Conservation (phyloP, 805 yeast genomes). For the Hyphopichia homilentoma region DNA sequence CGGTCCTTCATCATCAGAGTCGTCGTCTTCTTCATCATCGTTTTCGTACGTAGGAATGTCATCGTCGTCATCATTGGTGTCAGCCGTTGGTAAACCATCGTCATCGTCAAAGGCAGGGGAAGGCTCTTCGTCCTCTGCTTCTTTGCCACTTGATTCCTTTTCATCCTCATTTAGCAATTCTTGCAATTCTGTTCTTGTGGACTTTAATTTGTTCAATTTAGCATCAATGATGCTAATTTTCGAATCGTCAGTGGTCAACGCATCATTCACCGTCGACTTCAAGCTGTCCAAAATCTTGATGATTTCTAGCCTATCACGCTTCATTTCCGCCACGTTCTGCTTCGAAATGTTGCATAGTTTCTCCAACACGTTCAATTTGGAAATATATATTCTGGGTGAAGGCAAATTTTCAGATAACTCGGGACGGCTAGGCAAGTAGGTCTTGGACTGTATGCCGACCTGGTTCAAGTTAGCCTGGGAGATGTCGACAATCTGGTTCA, state of each 20-base stretch:
- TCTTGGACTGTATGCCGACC: constrained; percentile 34
- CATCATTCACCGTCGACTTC: constrained; percentile 19
- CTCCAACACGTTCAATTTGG: constrained; percentile 37
- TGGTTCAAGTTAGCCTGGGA: constrained; percentile 35
- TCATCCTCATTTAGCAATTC: constrained; percentile 17
- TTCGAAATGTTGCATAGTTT: constrained; percentile 31
- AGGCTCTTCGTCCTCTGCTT: constrained; percentile 2
- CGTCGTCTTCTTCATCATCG: constrained; percentile 16
- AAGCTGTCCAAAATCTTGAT: constrained; percentile 23
- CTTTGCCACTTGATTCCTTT: constrained; percentile 31
- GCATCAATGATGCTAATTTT: constrained; percentile 26
- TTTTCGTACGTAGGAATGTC: constrained; percentile 21
- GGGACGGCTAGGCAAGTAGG: constrained; percentile 34
- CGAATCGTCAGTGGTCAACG: constrained; percentile 29
- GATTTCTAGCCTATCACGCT: constrained; percentile 22
- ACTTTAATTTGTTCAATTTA: constrained; percentile 22
- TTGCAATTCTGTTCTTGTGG: constrained; percentile 29
- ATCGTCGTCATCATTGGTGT: constrained; percentile 20
- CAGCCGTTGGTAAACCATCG: constrained; percentile 11
- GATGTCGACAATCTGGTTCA: constrained; percentile 22
- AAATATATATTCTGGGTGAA: constrained; percentile 32
- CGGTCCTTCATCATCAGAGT: constrained; percentile 15
- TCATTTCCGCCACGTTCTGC: constrained; percentile 28
- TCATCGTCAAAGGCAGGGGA: constrained; percentile 4
- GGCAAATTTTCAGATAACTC: constrained; percentile 34